Percentiles rank a stretch among this genome's conserved stretches.
Conservation (phyloP, 2,329 filamentous ascomycete species). For the Scedosporium minutisporum region DNA sequence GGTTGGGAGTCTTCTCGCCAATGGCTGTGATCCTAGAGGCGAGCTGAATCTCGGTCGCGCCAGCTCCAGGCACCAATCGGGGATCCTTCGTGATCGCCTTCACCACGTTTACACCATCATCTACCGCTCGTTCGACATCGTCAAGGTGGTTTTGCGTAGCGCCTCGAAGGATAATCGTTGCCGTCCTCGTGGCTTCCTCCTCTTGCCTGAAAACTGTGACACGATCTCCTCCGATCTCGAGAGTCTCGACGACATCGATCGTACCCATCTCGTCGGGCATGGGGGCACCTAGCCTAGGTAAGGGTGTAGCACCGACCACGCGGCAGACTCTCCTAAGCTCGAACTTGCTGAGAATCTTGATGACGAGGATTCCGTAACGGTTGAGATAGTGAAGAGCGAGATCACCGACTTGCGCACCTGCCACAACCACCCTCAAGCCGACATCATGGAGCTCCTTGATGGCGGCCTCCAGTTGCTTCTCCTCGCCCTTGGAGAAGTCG, state of each 20-base stretch:
- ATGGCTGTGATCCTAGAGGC: conserved; percentile 84
- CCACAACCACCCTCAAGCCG: conserved; percentile 82
- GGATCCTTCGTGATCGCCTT: conserved; percentile 96
- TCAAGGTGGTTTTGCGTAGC: conserved; percentile 98
- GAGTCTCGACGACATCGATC: conserved; percentile 90
- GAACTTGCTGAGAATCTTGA: conserved; percentile 97
- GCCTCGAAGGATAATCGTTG: conserved; percentile 86
- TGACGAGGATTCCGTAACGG: conserved; percentile 88
- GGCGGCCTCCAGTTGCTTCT: conserved; percentile 76
- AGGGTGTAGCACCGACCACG: conserved; percentile 91
- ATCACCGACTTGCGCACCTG: conserved; percentile 89
- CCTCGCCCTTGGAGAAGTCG: conserved; percentile 95
- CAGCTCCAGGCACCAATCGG: conserved; percentile 83
- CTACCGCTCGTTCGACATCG: conserved; percentile 91
- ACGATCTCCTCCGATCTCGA: conserved; percentile 94
- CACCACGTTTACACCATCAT: conserved; percentile 96
- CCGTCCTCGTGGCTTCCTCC: conserved; percentile 80
- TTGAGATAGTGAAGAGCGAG: conserved; percentile 96
- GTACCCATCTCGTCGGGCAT: conserved; percentile 99
- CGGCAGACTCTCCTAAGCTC: conserved; percentile 91
- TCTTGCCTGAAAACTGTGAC: conserved; percentile 99
- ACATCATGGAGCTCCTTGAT: conserved; percentile 97
- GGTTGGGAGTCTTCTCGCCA: conserved; percentile 83
- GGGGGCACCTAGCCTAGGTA: conserved; percentile 87
- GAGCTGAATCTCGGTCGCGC: conserved; percentile 88